A percentile compares a stretch with the other conserved stretches of the same genome.
Conservation (phyloP, 2,329 filamentous ascomycete species). For the Fusarium subglutinans region DNA sequence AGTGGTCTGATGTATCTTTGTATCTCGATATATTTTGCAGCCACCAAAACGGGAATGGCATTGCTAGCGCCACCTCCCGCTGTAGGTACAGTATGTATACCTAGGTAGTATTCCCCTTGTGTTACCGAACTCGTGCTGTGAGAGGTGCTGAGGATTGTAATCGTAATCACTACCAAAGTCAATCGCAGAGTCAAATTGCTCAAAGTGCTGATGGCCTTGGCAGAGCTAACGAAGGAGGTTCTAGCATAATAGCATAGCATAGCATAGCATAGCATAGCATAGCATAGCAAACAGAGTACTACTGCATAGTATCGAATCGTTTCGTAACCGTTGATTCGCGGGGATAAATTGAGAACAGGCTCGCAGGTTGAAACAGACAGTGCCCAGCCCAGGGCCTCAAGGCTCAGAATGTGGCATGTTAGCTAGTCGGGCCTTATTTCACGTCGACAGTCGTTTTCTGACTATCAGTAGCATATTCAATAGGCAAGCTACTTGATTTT, state of each 20-base stretch:
- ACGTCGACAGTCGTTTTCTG: conserved; percentile 4
- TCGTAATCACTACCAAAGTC: conserved; percentile 4
- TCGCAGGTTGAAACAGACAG: conserved; percentile 3
- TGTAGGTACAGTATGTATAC: neutral
- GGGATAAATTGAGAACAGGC: conserved; percentile 2
- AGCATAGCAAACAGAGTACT: neutral
- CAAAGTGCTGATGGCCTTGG: neutral
- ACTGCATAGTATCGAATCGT: neutral
- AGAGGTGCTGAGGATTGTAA: neutral
- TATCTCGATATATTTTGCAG: conserved; percentile 20
- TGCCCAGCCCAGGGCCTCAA: neutral
- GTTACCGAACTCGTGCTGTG: neutral
- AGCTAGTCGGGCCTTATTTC: conserved; percentile 39
- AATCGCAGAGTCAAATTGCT: conserved; percentile 3
- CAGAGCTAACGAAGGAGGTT: neutral
- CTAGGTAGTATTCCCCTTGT: neutral
- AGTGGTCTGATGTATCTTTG: conserved; percentile 28
- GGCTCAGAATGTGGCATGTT: conserved; percentile 28
- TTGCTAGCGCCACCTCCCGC: conserved; percentile 17
- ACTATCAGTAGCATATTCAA: conserved; percentile 11
- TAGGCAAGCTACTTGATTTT: conserved; percentile 11
- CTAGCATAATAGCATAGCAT: neutral
- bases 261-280: neutral
- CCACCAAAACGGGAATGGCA: conserved; percentile 5
- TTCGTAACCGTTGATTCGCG: conserved; percentile 25